These are phyloP conservation scores for Borovskyia barvae DNA, from an alignment of 208 protist species.

Conservation along the genomic window DNA sequence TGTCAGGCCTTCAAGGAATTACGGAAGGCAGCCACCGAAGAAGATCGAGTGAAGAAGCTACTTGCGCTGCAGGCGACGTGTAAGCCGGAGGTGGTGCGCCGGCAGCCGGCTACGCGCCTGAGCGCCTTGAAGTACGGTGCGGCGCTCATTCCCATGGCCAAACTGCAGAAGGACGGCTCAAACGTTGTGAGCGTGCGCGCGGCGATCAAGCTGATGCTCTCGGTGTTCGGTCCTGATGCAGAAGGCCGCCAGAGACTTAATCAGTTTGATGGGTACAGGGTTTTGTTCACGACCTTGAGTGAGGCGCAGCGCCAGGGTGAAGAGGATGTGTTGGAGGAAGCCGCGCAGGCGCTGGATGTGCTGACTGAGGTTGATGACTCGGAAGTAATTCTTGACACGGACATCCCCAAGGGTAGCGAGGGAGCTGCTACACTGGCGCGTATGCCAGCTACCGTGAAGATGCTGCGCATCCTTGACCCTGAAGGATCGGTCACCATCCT, in stretches of 20 bases:
- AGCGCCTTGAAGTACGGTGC: conserved; percentile 43
- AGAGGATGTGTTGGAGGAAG: conserved; percentile 70
- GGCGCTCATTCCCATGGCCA: conserved; percentile 49
- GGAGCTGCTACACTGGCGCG: conserved; percentile 65
- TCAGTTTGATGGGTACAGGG: conserved; percentile 51
- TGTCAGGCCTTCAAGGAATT: conserved; percentile 35
- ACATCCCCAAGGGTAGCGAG: conserved; percentile 69
- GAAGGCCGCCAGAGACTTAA: conserved; percentile 50
- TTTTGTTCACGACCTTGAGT: conserved; percentile 64
- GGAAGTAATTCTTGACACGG: conserved; percentile 64
- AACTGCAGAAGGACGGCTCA: conserved; percentile 64
- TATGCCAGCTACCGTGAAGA: conserved; percentile 79
- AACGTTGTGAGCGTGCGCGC: conserved; percentile 49
- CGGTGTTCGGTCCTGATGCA: conserved; percentile 60
- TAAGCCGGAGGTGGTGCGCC: conserved; percentile 60
- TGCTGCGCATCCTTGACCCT: conserved; percentile 85
- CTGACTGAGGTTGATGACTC: conserved; percentile 74
- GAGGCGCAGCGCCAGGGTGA: conserved; percentile 80
- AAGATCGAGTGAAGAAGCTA: conserved; percentile 34
- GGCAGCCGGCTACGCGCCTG: conserved; percentile 46
- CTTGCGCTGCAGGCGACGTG: conserved; percentile 47
- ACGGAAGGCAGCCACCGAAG: conserved; percentile 31
- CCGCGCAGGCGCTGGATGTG: conserved; percentile 48
- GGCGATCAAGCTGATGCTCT: conserved; percentile 49
- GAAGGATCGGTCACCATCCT: conserved; percentile 73